Evolutionary conservation across 257 asterid genomes (phyloP), one percentile per base, ranked within the genome.

Genomic region (Eustoma russellianum): DNA sequence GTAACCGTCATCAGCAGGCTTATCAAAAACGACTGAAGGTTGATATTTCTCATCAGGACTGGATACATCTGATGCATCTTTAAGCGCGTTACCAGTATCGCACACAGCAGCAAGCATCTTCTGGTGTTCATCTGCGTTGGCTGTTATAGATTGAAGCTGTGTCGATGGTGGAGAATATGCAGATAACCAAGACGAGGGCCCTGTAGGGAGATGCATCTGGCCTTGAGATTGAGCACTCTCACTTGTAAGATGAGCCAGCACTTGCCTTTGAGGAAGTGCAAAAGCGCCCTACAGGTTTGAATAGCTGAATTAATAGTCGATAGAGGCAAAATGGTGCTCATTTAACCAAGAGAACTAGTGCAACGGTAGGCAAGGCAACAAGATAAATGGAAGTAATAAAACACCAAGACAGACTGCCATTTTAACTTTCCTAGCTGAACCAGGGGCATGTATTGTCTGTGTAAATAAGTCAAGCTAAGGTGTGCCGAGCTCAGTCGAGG

Each of bases 181-280:
- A 17, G 73, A 58, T 18, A 80, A 65, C 13, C 66, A 57, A 57
- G 88, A 74, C 49, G 77, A 61, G 51, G 69, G 69, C 33, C 70
- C 60, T 1, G 70, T 62, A 16, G 73, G 78, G 14, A 77, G 53
- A 34, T 64, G 83, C 70, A 69, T 33, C 48, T 72, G 78, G 13
- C 70, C 9, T 52, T 66, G 79, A 62, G 67, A 45, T 68, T 69
- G 90, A 24, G 57, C 59, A 17, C 79, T 69, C 52, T 74, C 85
- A 50, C 76, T 70, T 13, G 77, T 56, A 59, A 81, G 19, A 70
- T 75, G 92, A 60, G 85, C 71, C 49, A 68, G 73, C 52, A 65
- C 63, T 61, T 85, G 89, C 68, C 78, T 87, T 62, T 77, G 83
- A 3, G 89, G 68, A 43, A 73, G 60, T 58, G 83, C 94, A 47